phyloP scores from a whole-genome alignment of 108 stramenopile genomes.

The Cyclotella choctawhatcheeana region DNA sequence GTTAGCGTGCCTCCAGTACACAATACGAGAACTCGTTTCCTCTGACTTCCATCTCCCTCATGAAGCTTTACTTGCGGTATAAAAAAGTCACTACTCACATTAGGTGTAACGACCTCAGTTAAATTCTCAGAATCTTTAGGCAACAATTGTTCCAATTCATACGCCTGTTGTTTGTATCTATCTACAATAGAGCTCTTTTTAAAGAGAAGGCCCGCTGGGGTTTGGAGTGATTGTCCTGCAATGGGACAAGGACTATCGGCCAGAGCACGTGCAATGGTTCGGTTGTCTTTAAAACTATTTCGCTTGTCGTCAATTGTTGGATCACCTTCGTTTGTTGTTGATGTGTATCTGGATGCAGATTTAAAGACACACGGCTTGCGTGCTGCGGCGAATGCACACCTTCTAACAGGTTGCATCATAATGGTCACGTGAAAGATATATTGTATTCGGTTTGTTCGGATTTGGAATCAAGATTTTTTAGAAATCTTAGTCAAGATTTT shows the following conservation, averaged over 20 bases:
- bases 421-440: too few relatives aligned
- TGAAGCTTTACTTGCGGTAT: constrained; percentile 68
- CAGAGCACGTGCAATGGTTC: not conserved
- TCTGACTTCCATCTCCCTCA: constrained; percentile 52
- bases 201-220: constrained; percentile 35
- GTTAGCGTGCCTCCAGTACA: constrained; percentile 90
- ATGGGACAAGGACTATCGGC: not conserved
- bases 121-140: constrained; percentile 41
- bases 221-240: constrained; percentile 22
- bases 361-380: too few relatives aligned
- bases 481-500: too few relatives aligned
- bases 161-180: not conserved
- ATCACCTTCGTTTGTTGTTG: constrained; percentile 6
- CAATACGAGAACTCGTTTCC: constrained; percentile 49
- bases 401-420: too few relatives aligned
- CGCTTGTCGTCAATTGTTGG: not conserved
- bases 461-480: too few relatives aligned
- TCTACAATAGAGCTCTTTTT: constrained; percentile 19
- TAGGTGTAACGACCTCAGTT: constrained; percentile 34
- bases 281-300: not conserved
- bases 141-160: constrained; percentile 23
- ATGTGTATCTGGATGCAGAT: too few relatives aligned
- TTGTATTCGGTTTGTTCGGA: too few relatives aligned
- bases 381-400: too few relatives aligned
- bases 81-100: constrained; percentile 49